Evolutionary conservation across 73 alveolate genomes (phyloP).

Genomic region (Tetrahymena malaccensis): DNA sequence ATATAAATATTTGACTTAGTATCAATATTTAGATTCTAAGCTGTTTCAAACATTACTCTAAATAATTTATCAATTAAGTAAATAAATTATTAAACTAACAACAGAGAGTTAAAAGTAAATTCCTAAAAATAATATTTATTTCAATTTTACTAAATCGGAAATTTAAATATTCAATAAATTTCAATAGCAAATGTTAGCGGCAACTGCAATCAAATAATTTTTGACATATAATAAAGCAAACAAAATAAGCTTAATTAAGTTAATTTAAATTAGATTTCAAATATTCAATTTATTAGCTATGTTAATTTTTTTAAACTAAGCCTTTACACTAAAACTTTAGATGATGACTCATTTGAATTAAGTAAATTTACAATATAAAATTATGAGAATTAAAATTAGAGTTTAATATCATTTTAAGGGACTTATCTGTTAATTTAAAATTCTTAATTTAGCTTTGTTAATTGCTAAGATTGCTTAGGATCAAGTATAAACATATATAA

Average conservation of each 20-base stretch:
- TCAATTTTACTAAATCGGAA: not conserved
- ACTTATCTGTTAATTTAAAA: not conserved
- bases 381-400: not conserved
- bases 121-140: too few species aligned
- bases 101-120: not conserved
- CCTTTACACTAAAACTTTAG: not conserved
- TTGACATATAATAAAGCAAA: not conserved
- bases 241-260: too few species aligned
- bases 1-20: not conserved
- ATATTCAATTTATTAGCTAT: too few species aligned
- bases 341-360: not conserved
- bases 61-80: not conserved
- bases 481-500: not conserved
- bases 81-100: too few species aligned
- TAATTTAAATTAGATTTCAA: too few species aligned
- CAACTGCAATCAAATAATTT: not conserved
- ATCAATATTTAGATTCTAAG: not conserved
- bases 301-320: too few species aligned
- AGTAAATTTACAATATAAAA: too few species aligned
- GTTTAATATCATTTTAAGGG: not conserved
- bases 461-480: not conserved
- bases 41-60: not conserved
- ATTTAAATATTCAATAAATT: too few species aligned
- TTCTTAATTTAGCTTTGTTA: not conserved
- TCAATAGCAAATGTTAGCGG: not conserved